These are phyloP conservation scores for Fomitopsis pulvina DNA, from an alignment of 768 basidiomycete species.

Conservation along the genomic window DNA sequence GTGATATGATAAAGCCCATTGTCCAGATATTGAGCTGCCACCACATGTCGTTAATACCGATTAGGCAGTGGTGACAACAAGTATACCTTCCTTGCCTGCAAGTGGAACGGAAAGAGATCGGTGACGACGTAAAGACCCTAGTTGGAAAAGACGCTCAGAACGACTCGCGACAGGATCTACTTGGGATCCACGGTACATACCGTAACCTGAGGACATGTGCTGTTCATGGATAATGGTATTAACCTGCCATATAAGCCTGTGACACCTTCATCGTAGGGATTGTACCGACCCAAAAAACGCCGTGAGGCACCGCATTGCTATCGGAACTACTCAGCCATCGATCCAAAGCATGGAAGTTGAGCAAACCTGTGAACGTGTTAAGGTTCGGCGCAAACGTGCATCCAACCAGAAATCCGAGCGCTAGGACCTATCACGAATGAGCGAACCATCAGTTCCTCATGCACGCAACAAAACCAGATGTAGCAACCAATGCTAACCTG, in stretches of 20 bases:
- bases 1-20: conserved; percentile 64
- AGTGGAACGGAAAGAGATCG: conserved; percentile 11
- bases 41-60: conserved; percentile 1
- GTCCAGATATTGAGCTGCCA: conserved; percentile 64
- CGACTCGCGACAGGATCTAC: background rate
- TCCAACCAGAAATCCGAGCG: conserved; percentile 52
- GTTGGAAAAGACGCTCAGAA: background rate
- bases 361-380: conserved; percentile 47
- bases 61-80: conserved; percentile 39
- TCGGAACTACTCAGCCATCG: background rate
- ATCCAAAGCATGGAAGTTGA: background rate
- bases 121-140: conserved; percentile 11
- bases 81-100: conserved; percentile 11
- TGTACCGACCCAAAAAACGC: conserved; percentile 53
- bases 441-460: background rate
- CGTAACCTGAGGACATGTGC: conserved; percentile 58
- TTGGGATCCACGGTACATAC: conserved; percentile 16
- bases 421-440: conserved; percentile 42
- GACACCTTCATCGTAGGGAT: no score
- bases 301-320: conserved; percentile 55
- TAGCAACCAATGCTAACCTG: conserved; percentile 34
- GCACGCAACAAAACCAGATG: background rate
- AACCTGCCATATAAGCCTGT: no score
- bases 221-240: no score
- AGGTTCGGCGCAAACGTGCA: conserved; percentile 53